Evolutionary conservation across 495 filamentous ascomycete genomes (phyloP).

Genomic region (Daldinia grandis): DNA sequence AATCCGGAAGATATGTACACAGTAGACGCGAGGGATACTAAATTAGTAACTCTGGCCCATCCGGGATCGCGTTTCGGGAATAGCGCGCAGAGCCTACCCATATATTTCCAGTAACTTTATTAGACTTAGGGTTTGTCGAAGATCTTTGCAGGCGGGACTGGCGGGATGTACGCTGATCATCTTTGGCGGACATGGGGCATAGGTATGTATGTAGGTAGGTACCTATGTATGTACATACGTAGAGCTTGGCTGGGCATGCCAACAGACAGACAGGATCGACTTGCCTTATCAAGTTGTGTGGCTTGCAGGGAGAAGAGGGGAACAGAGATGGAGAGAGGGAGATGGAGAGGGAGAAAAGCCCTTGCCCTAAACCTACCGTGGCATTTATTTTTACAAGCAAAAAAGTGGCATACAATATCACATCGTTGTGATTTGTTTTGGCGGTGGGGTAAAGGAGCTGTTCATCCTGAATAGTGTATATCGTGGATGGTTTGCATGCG

Average conservation of each 20-base stretch:
- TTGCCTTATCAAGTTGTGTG: constrained; percentile 12
- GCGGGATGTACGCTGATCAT: constrained; percentile 29
- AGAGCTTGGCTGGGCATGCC: constrained; percentile 11
- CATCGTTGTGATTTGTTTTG: constrained; percentile 30
- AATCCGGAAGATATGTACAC: not conserved
- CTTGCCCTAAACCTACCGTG: constrained; percentile 41
- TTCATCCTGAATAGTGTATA: not conserved
- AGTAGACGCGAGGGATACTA: constrained; percentile 1
- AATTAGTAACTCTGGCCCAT: constrained; percentile 10
- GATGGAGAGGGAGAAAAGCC: constrained; percentile 23
- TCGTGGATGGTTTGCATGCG: constrained; percentile 7
- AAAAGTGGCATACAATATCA: constrained; percentile 19
- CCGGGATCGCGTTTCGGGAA: constrained; percentile 23
- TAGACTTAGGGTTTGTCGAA: constrained; percentile 28
- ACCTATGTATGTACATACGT: not conserved
- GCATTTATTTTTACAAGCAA: not conserved
- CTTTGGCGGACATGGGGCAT: constrained; percentile 25
- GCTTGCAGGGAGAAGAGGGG: constrained; percentile 17
- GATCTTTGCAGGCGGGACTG: constrained; percentile 38
- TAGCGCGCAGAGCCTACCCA: constrained; percentile 15
- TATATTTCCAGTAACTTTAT: constrained; percentile 25
- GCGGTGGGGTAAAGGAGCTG: constrained; percentile 23
- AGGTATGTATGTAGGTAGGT: not conserved
- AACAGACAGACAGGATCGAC: constrained; percentile 19
- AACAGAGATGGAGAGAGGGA: not conserved